phyloP scores from a whole-genome alignment of 192 early-diverging fungal genomes.

The Neocallimastix lanati region DNA sequence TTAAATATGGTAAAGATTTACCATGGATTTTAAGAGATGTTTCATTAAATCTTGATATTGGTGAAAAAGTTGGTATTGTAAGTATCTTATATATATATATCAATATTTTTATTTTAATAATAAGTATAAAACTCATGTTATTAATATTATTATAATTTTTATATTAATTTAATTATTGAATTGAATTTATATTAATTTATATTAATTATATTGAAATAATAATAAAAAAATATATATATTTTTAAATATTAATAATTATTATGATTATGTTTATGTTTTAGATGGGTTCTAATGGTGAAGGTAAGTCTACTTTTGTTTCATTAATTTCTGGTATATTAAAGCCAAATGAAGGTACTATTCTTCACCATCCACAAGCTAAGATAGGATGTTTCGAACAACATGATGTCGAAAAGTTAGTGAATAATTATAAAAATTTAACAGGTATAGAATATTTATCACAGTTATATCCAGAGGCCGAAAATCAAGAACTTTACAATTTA shows the following conservation, averaged over 20 bases:
- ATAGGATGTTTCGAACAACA: conserved; percentile 77
- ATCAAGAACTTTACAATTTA: conserved; percentile 44
- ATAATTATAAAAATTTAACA: conserved; percentile 19
- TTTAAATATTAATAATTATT: too few species aligned
- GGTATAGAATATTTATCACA: conserved; percentile 21
- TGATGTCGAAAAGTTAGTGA: conserved; percentile 47
- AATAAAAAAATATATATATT: too few species aligned
- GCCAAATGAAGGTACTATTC: conserved; percentile 44
- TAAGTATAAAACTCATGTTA: too few species aligned
- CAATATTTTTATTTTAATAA: too few species aligned
- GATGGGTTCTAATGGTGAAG: conserved; percentile 60
- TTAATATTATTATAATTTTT: too few species aligned
- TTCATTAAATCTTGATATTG: neutral
- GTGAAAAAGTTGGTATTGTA: neutral
- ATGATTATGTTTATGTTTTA: too few species aligned
- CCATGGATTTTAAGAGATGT: neutral
- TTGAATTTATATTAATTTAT: too few species aligned
- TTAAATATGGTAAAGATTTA: neutral
- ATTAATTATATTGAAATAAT: too few species aligned
- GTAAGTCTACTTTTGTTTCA: conserved; percentile 65
- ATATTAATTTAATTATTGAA: too few species aligned
- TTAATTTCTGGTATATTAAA: conserved; percentile 40
- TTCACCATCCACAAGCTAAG: conserved; percentile 36
- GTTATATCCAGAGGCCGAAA: conserved; percentile 18
- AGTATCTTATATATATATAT: neutral